Conservation (phyloP, 352 stramenopile genomes). For the Blastocystis sp. region DNA sequence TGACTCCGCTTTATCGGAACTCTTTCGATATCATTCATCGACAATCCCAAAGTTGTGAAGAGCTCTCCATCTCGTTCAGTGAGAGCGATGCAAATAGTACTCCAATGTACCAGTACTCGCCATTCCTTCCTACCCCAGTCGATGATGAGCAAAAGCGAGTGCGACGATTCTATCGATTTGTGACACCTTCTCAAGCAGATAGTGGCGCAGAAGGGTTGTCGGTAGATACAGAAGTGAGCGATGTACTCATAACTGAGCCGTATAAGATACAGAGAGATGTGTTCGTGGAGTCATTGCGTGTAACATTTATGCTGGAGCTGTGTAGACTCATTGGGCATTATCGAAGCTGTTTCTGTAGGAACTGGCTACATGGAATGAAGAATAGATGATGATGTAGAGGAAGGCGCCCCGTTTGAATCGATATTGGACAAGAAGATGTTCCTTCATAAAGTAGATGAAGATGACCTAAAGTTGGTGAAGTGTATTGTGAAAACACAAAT, state of each 20-base stretch:
- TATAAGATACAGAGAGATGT: background rate
- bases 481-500: background rate
- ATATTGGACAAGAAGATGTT: constrained; percentile 37
- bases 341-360: background rate
- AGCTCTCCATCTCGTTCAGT: background rate
- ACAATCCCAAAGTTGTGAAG: background rate
- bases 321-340: constrained; percentile 39
- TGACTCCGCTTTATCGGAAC: no score
- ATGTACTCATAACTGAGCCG: background rate
- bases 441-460: constrained; percentile 9
- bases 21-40: no score
- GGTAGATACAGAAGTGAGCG: background rate
- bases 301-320: constrained; percentile 21
- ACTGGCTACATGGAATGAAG: background rate
- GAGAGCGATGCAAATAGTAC: background rate
- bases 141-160: background rate
- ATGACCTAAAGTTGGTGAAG: constrained; percentile 27
- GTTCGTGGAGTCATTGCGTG: constrained; percentile 31
- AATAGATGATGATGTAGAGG: background rate
- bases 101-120: background rate
- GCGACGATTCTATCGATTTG: constrained; percentile 30
- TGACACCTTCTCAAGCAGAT: background rate
- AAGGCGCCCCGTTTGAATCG: background rate
- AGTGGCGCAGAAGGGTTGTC: background rate
- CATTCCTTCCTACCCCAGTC: background rate